A percentile compares a stretch with the other conserved stretches of the same genome.
phyloP scores from a whole-genome alignment of 2,329 filamentous ascomycete genomes.

The Beauveria varroae region DNA sequence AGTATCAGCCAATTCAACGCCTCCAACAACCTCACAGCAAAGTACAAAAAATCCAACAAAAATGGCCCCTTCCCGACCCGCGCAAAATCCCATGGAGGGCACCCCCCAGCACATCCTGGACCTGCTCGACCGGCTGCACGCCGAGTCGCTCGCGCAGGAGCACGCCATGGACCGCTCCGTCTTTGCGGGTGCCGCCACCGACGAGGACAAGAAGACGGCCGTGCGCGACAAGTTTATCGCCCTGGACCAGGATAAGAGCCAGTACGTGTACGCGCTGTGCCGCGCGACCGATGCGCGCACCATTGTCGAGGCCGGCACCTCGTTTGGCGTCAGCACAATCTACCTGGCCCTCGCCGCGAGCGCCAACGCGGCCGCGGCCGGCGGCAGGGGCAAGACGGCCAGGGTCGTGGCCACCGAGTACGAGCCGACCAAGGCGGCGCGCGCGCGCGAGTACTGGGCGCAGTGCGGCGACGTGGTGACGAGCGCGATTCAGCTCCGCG shows the following conservation, averaged over 20 bases:
- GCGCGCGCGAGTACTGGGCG: constrained; percentile 43
- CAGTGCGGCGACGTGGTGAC: constrained; percentile 38
- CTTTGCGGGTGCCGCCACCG: constrained; percentile 15
- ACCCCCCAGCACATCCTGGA: constrained; percentile 11
- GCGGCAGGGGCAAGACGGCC: background rate
- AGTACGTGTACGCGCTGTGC: constrained; percentile 43
- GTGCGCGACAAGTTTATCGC: constrained; percentile 48
- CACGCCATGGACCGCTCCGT: constrained; percentile 10
- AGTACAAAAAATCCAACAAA: background rate
- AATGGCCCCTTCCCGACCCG: background rate
- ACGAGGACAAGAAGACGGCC: constrained; percentile 19
- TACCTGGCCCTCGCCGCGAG: constrained; percentile 48
- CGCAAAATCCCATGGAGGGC: constrained; percentile 11
- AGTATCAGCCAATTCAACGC: background rate
- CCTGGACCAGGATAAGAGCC: constrained; percentile 46
- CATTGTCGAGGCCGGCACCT: constrained; percentile 50
- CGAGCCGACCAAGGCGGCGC: constrained; percentile 40
- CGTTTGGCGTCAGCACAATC: constrained; percentile 51
- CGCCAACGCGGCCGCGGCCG: constrained; percentile 25
- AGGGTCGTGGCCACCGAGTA: constrained; percentile 49
- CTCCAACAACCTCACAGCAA: background rate
- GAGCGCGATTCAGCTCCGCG: constrained; percentile 41
- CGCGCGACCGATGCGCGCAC: constrained; percentile 36
- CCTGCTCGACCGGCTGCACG: constrained; percentile 15
- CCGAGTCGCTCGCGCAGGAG: constrained; percentile 14